These are phyloP conservation scores for Polytrichum commune DNA, from an alignment of 225 moss, liverwort and hornwort species.

Conservation along the genomic window DNA sequence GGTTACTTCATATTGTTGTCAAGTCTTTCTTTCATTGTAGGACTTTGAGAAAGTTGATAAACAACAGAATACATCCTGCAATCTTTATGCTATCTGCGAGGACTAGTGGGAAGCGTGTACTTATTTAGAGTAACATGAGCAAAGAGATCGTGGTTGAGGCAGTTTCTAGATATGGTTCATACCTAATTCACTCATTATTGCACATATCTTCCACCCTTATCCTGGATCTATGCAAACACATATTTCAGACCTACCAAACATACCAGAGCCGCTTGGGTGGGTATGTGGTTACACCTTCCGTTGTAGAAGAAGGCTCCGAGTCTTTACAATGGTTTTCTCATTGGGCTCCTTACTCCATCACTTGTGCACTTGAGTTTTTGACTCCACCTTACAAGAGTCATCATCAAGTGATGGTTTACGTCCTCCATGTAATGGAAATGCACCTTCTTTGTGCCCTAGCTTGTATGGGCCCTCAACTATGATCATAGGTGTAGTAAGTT, in stretches of 20 bases:
- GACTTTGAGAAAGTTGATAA: too few relatives aligned
- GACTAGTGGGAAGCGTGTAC: too few relatives aligned
- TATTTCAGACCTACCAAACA: too few relatives aligned
- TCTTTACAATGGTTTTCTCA: constrained; percentile 73
- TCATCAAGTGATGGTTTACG: constrained; percentile 82
- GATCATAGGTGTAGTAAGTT: too few relatives aligned
- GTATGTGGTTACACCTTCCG: too few relatives aligned
- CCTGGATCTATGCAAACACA: constrained; percentile 39
- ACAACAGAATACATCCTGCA: too few relatives aligned
- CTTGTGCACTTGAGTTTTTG: constrained; percentile 75
- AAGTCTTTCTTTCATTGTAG: too few relatives aligned
- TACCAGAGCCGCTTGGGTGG: too few relatives aligned
- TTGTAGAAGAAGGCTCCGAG: constrained; percentile 64
- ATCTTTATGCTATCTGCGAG: too few relatives aligned
- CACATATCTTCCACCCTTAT: not conserved
- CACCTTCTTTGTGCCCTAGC: constrained; percentile 94
- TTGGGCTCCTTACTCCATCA: constrained; percentile 84
- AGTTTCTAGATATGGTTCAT: too few relatives aligned
- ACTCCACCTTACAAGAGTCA: constrained; percentile 83
- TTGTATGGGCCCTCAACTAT: constrained; percentile 81
- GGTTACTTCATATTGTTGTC: too few relatives aligned
- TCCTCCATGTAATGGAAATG: constrained; percentile 77
- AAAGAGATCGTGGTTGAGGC: not conserved
- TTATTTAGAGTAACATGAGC: not conserved
- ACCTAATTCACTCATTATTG: too few relatives aligned